Evolutionary conservation across 768 basidiomycete species (phyloP), one percentile per base, ranked within the genome.

Genomic region (Panus rudis): DNA sequence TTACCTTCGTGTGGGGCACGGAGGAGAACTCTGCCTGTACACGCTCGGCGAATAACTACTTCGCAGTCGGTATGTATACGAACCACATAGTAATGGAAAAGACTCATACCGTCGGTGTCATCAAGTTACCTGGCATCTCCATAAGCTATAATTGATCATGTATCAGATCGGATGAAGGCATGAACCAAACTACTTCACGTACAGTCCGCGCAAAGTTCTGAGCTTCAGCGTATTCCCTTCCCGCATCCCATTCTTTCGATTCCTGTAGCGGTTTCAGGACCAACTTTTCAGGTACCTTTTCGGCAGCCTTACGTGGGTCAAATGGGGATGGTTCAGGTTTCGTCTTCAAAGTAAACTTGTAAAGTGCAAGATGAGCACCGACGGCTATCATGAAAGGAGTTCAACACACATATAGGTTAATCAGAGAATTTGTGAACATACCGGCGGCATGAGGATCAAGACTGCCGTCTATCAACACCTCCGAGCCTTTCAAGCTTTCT

Each of bases 51-150:
- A 92, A 92, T 14, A 62, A 63, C 82, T 87, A 52, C 5, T 31
- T 25, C 39, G 6, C 41, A 24, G 17, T 16, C 33, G 28, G 13
- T 25, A 11, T 25, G 24, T 22, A 27, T 34, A 34, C 38, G 24
- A 32, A 17, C 19, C 28, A 37, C 13, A 31, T 12, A 3, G 1
- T 10, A 19, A 33, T 17, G 14, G 41, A n/a, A 21, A 17, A 21
- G 39, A 20, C 40, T 59, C 71, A 33, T 53, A 82, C 82, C 12
- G 87, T 88, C 7, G 89, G 90, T 2, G 88, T 91, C 69, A 89
- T 67, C 61, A 91, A 77, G 60, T 92, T 92, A 1, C 78, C 89
- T 40, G 91, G 91, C 4, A 86, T 64, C 62, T 92, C 91, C 79
- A 78, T 82, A 37, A 92, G 70, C 84, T 89, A 58, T n/a, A 6